Evolutionary conservation across 179 eudicot genomes (phyloP).

Genomic region (Beta corolliflora): DNA sequence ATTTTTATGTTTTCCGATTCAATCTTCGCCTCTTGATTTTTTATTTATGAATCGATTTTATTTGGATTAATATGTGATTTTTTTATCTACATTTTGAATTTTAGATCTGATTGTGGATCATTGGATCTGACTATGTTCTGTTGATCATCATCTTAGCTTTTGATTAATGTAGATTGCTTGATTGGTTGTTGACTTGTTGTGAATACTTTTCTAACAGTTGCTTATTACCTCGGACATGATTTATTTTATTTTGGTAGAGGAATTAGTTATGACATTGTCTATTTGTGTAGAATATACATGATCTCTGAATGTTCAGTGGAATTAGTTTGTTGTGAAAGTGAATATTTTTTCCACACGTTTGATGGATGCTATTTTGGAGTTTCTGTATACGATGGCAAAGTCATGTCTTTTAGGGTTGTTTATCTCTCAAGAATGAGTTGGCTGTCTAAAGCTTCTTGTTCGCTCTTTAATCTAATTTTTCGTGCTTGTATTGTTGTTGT

Average conservation of each 20-base stretch:
- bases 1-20: neutral
- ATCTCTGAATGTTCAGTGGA: neutral
- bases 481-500: no score
- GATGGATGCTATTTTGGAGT: neutral
- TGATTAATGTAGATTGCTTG: neutral
- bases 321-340: neutral
- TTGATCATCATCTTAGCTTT: neutral
- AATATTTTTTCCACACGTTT: neutral
- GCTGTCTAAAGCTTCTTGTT: no score
- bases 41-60: neutral
- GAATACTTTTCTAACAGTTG: neutral
- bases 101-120: slow-evolving; percentile 20
- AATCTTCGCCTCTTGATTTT: neutral
- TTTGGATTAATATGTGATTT: neutral
- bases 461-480: no score
- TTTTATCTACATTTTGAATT: neutral
- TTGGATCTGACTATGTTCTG: slow-evolving; percentile 1
- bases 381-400: neutral
- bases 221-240: neutral
- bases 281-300: neutral
- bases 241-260: neutral
- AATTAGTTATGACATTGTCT: neutral
- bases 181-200: neutral
- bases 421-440: no score
- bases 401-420: neutral